Evolutionary conservation across 345 rosid genomes (phyloP).

Genomic region (Eucalyptus paniculata): DNA sequence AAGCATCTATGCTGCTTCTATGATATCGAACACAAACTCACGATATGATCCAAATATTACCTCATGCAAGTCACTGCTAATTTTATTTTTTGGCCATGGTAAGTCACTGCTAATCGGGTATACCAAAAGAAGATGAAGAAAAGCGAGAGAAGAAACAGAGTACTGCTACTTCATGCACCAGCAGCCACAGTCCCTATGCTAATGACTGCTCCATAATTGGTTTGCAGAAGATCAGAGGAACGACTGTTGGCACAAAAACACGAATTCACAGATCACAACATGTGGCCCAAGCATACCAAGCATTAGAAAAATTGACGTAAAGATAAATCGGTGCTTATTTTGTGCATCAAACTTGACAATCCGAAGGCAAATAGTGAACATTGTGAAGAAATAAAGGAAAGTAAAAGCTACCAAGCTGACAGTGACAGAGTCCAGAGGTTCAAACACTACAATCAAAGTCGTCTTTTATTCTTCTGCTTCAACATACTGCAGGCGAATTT

Average conservation of each 20-base stretch:
- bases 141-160: background rate
- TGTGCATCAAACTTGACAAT: background rate
- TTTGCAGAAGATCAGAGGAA: background rate
- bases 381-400: background rate
- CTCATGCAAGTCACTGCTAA: background rate
- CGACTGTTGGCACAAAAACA: background rate
- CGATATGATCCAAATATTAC: background rate
- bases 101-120: background rate
- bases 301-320: background rate
- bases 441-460: background rate
- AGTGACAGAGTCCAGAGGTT: background rate
- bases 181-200: background rate
- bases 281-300: background rate
- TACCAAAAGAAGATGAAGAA: background rate
- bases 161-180: background rate
- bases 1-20: background rate
- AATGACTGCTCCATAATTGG: background rate
- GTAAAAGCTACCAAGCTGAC: background rate
- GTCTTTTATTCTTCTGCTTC: background rate
- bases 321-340: background rate
- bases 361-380: background rate
- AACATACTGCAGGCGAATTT: background rate
- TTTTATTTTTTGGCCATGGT: background rate
- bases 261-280: background rate
- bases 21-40: background rate